A percentile compares a stretch with the other conserved stretches of the same genome.
phyloP scores from a whole-genome alignment of 371 early-diverging fungal genomes.

The Actinomortierella wolfii region DNA sequence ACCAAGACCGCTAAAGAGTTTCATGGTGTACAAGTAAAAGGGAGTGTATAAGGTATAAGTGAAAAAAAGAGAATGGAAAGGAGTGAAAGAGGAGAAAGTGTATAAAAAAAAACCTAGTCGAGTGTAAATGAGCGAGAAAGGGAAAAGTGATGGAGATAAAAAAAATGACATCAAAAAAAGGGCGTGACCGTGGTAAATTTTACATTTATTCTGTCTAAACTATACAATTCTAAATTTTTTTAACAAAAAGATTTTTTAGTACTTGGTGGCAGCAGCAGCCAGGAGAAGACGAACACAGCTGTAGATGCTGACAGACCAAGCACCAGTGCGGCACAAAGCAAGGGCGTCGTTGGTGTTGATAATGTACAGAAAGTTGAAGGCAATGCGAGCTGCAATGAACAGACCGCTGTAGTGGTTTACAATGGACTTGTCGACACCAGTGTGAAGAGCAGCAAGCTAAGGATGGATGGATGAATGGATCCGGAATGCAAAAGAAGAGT shows the following conservation, averaged over 20 bases:
- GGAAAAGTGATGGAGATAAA: too few species aligned
- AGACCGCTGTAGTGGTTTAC: constrained; percentile 22
- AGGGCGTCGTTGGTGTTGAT: constrained; percentile 29
- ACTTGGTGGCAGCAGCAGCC: constrained; percentile 41
- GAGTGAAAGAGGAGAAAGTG: neutral
- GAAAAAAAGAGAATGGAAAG: neutral
- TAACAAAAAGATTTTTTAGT: constrained; percentile 4
- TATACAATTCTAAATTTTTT: neutral
- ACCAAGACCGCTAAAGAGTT: constrained; percentile 84
- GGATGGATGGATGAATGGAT: too few species aligned
- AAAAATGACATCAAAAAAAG: too few species aligned
- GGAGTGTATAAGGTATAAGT: neutral
- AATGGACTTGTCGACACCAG: constrained; percentile 41
- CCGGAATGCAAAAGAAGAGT: too few species aligned
- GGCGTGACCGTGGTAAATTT: too few species aligned
- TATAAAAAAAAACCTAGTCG: constrained; percentile 1
- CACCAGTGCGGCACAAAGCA: constrained; percentile 21
- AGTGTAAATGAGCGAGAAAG: too few species aligned
- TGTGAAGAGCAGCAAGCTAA: constrained; percentile 45
- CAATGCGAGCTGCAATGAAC: constrained; percentile 18
- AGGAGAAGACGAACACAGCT: constrained; percentile 40
- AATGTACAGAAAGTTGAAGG: constrained; percentile 36
- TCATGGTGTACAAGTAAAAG: constrained; percentile 54
- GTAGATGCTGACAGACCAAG: constrained; percentile 25
- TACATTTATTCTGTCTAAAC: too few species aligned